These are phyloP conservation scores for Setaria viridis DNA, from an alignment of 202 grass and related monocot species.

Conservation along the genomic window DNA sequence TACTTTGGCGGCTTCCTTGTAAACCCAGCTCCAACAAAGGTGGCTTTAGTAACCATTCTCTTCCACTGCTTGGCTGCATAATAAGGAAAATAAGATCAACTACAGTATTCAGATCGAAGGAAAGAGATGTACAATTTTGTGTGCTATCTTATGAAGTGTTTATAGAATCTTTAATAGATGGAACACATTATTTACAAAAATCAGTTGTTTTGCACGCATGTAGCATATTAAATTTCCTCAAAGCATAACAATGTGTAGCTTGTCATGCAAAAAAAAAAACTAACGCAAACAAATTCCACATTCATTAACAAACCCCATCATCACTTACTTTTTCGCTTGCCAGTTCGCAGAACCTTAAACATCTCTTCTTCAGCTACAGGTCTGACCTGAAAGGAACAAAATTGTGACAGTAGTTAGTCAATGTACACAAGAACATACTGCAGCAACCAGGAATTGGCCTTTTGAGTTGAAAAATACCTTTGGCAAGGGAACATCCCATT, in stretches of 20 bases:
- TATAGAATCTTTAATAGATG: background rate
- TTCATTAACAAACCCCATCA: background rate
- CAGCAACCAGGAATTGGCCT: background rate
- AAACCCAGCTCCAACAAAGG: constrained; percentile 88
- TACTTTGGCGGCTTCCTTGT: constrained; percentile 96
- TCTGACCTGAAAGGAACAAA: constrained; percentile 58
- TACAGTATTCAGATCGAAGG: background rate
- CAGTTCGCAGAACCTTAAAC: constrained; percentile 81
- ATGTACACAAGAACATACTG: background rate
- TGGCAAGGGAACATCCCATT: constrained; percentile 92
- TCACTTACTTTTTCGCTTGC: constrained; percentile 85
- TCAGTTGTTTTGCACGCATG: background rate
- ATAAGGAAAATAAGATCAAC: constrained; percentile 23
- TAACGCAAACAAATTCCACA: constrained; percentile 13
- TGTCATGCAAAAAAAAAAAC: background rate
- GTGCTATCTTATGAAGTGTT: background rate
- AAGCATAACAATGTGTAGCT: background rate
- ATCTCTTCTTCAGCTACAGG: constrained; percentile 88
- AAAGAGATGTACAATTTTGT: constrained; percentile 17
- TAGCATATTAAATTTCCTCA: background rate
- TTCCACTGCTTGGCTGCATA: constrained; percentile 92
- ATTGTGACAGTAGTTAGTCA: constrained; percentile 13
- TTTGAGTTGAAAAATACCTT: constrained; percentile 52
- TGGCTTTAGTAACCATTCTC: constrained; percentile 93
- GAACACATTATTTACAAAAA: background rate